Evolutionary conservation across 148 eudicot genomes (phyloP), one percentile per base, ranked within the genome.

Genomic region (Bassia scoparia): DNA sequence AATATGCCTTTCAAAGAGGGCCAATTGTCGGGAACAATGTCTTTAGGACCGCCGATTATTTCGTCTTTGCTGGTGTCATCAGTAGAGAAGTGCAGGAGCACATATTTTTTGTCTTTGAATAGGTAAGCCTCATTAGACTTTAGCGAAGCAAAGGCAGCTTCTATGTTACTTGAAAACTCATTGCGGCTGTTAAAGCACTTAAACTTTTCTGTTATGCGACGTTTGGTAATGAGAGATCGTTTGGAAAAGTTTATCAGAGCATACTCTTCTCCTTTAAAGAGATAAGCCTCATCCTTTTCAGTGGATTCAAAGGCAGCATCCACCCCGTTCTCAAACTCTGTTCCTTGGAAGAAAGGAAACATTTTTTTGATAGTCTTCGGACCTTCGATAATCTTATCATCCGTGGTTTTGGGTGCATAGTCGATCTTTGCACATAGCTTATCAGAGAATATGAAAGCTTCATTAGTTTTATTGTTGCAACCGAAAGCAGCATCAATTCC

Each of bases 231-330:
- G 24, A 63, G 67, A 0, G 11, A 17, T 34, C 31, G 11, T 1
- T 50, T 50, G 18, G n/a, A 50, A 20, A 5, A 50, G n/a, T 20
- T 50, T 1, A 50, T 50, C 2, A 17, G 54, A 12, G 54, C 54
- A 50, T 50, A 50, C 2, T 46, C n/a, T n/a, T n/a, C n/a, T 4
- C 50, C 50, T 46, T 46, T 46, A 9, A 46, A 46, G 31, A 46
- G 41, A 41, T 24, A 12, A 56, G 74, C n/a, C 27, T 71, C 26
- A 24, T 13, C 4, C 53, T 3, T 37, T 37, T 3, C 7, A 37
- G 41, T 34, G 21, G 66, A 38, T 43, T 71, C 74, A 23, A 71
- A 71, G 5, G 64, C 74, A 52, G 64, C 74, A 33, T 69, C 72
- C 15, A 69, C 24, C 11, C 61, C 72, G 1, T 16, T 50, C 21